phyloP scores from a whole-genome alignment of 768 basidiomycete genomes.

The Xerocomellus chrysenteron region DNA sequence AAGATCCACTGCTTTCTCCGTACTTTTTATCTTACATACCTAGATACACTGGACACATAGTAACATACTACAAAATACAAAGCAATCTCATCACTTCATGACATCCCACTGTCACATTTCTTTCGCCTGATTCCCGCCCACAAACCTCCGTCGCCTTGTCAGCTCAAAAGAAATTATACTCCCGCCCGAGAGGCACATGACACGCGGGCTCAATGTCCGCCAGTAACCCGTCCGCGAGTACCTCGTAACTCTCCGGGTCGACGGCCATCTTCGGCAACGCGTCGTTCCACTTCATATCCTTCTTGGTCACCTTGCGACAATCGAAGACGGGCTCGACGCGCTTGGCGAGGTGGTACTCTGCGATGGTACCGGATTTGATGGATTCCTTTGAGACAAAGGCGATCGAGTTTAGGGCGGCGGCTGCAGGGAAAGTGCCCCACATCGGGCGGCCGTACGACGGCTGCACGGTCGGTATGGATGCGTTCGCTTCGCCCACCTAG shows the following conservation, averaged over 20 bases:
- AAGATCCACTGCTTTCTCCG: not conserved
- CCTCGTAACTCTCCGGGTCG: slow-evolving; percentile 91
- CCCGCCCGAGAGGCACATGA: slow-evolving; percentile 62
- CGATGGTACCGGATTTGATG: slow-evolving; percentile 55
- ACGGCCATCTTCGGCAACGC: slow-evolving; percentile 80
- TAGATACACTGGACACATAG: slow-evolving; percentile 5
- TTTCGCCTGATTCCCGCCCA: not conserved
- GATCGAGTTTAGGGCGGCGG: slow-evolving; percentile 83
- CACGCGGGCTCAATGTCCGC: slow-evolving; percentile 76
- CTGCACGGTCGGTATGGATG: slow-evolving; percentile 93
- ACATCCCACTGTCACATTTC: not conserved
- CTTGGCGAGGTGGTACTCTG: slow-evolving; percentile 69
- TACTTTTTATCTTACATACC: not conserved
- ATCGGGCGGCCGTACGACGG: slow-evolving; percentile 84
- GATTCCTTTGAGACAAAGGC: slow-evolving; percentile 83
- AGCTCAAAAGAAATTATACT: slow-evolving; percentile 77
- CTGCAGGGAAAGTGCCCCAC: slow-evolving; percentile 83
- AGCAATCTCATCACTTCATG: not conserved
- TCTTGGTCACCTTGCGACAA: slow-evolving; percentile 77
- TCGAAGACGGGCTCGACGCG: slow-evolving; percentile 68
- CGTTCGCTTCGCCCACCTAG: slow-evolving; percentile 94
- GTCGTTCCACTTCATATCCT: slow-evolving; percentile 93
- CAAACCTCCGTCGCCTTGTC: not conserved
- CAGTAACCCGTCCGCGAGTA: slow-evolving; percentile 72
- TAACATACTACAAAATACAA: slow-evolving; percentile 7